Conservation (phyloP, 2,329 filamentous ascomycete genomes). For the Cladorrhinum sp. region DNA sequence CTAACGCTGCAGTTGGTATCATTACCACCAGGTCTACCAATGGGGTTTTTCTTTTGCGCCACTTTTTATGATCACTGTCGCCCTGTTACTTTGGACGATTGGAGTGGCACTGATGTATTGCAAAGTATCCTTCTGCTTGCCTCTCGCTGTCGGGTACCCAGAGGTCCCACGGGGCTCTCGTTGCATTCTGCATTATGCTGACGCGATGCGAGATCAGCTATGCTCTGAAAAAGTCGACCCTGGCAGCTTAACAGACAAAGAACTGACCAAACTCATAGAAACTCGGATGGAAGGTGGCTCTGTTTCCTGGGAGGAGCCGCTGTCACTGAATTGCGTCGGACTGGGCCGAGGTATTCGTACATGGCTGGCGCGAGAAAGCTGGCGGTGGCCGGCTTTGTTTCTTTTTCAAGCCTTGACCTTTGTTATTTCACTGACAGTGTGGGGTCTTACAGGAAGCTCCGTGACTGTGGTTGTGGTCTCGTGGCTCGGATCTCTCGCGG, state of each 20-base stretch:
- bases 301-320: not conserved
- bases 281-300: not conserved
- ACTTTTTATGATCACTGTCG: not conserved
- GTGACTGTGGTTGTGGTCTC: not conserved
- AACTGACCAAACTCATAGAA: not conserved
- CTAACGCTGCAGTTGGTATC: too few species aligned
- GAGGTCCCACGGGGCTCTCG: not conserved
- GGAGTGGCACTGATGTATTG: not conserved
- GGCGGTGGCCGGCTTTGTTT: not conserved
- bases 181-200: not conserved
- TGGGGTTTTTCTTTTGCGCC: not conserved
- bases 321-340: not conserved
- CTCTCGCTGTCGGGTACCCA: too few species aligned
- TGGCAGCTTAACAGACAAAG: not conserved
- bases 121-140: not conserved
- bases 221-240: not conserved
- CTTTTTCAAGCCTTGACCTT: not conserved
- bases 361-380: not conserved
- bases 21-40: not conserved
- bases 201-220: not conserved
- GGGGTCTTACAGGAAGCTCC: not conserved
- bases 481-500: not conserved
- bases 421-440: not conserved
- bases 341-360: not conserved
- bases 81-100: not conserved